These are phyloP conservation scores for Nakazawaea ernobii DNA, from an alignment of 805 yeast genomes.

Conservation along the genomic window DNA sequence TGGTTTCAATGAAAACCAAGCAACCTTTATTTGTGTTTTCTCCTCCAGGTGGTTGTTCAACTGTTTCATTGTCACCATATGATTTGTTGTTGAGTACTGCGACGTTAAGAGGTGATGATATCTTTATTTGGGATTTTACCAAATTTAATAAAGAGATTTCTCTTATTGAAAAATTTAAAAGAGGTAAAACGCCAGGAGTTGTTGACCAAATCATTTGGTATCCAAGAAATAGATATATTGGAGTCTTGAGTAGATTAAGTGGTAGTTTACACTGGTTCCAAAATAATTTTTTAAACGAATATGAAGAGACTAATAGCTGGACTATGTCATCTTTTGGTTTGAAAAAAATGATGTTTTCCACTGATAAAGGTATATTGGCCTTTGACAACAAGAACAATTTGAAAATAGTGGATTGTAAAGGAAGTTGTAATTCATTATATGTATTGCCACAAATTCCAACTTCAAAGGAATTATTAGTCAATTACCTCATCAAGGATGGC, in stretches of 20 bases:
- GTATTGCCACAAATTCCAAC: conserved; percentile 31
- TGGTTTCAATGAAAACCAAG: conserved; percentile 41
- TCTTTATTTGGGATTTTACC: conserved; percentile 60
- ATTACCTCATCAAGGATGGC: conserved; percentile 12
- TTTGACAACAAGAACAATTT: conserved; percentile 25
- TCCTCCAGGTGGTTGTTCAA: conserved; percentile 59
- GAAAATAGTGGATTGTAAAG: conserved; percentile 31
- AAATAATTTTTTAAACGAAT: conserved; percentile 26
- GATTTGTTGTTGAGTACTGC: conserved; percentile 52
- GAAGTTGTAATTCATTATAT: conserved; percentile 32
- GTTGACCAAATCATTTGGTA: conserved; percentile 52
- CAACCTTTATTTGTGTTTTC: conserved; percentile 37
- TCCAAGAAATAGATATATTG: conserved; percentile 35
- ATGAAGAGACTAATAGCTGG: conserved; percentile 32
- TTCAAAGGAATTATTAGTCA: conserved; percentile 19
- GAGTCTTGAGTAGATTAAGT: conserved; percentile 44
- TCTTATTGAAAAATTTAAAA: conserved; percentile 48
- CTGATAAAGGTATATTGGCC: conserved; percentile 1
- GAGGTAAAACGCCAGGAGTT: conserved; percentile 60
- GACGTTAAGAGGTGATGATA: conserved; percentile 53
- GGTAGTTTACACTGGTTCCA: conserved; percentile 65
- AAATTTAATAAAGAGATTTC: conserved; percentile 43
- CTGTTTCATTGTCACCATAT: conserved; percentile 54
- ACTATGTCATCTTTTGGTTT: conserved; percentile 32
- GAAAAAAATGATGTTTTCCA: conserved; percentile 13